phyloP scores from a whole-genome alignment of 163 green algal genomes.

The Coccomyxa subellipsoidea region DNA sequence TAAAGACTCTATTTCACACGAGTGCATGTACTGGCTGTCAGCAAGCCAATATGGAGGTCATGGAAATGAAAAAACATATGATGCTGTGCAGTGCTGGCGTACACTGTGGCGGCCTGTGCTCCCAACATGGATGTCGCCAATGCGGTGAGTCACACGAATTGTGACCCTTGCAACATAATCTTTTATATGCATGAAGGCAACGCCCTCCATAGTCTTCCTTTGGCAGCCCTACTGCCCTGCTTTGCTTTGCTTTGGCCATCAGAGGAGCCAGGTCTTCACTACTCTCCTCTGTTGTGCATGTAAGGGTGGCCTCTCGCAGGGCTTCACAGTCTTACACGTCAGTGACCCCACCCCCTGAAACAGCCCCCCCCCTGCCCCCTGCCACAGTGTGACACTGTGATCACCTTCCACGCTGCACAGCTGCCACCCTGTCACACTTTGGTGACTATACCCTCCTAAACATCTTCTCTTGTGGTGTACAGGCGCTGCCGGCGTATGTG shows the following conservation, averaged over 20 bases:
- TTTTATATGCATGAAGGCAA: neutral
- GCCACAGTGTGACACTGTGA: too few relatives aligned
- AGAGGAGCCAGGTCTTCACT: neutral
- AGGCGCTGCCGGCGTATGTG: slow-evolving; percentile 62
- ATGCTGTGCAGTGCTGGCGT: slow-evolving; percentile 62
- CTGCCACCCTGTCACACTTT: too few relatives aligned
- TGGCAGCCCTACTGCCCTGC: too few relatives aligned
- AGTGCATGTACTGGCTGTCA: too few relatives aligned
- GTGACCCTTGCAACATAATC: neutral
- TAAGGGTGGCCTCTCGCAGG: too few relatives aligned
- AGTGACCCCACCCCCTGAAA: too few relatives aligned
- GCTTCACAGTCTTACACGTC: too few relatives aligned
- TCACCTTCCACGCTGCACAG: too few relatives aligned
- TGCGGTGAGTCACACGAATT: slow-evolving; percentile 21
- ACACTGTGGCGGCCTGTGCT: slow-evolving; percentile 65
- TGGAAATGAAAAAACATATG: neutral
- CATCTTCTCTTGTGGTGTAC: neutral
- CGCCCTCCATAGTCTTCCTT: too few relatives aligned
- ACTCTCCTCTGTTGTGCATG: neutral
- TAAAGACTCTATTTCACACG: too few relatives aligned
- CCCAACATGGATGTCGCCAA: slow-evolving; percentile 86
- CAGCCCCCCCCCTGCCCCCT: too few relatives aligned
- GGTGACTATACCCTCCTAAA: neutral
- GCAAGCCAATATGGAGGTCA: neutral
- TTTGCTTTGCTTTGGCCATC: neutral